Evolutionary conservation across 345 rosid species (phyloP).

Genomic region (Microthlaspi erraticum): DNA sequence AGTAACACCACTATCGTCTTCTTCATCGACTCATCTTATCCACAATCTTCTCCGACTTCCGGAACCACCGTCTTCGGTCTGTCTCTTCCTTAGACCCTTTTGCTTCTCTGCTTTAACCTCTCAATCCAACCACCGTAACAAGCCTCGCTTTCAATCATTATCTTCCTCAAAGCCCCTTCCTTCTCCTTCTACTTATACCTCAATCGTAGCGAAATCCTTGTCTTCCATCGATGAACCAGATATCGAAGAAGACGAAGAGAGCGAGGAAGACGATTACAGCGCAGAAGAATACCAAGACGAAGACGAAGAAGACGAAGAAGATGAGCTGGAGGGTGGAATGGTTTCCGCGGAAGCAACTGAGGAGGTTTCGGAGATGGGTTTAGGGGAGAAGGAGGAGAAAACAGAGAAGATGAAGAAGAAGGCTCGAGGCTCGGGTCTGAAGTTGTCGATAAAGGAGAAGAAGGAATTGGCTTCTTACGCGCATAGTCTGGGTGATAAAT

Average conservation of each 20-base stretch:
- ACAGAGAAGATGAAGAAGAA: slow-evolving; percentile 38
- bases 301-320: slow-evolving; percentile 43
- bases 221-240: slow-evolving; percentile 30
- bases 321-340: slow-evolving; percentile 33
- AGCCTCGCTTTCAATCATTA: slow-evolving; percentile 11
- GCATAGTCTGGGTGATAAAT: slow-evolving; percentile 74
- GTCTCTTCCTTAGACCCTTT: slow-evolving; percentile 31
- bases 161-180: slow-evolving; percentile 15
- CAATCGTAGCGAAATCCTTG: slow-evolving; percentile 32
- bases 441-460: slow-evolving; percentile 76
- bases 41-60: slow-evolving; percentile 41
- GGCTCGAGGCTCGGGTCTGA: slow-evolving; percentile 39
- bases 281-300: slow-evolving; percentile 44
- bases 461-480: slow-evolving; percentile 84
- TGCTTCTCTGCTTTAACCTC: slow-evolving; percentile 23
- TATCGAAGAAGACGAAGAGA: slow-evolving; percentile 24
- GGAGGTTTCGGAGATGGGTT: slow-evolving; percentile 23
- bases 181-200: slow-evolving; percentile 3
- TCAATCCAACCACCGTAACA: slow-evolving; percentile 11
- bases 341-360: slow-evolving; percentile 28
- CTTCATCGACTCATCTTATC: slow-evolving; percentile 45
- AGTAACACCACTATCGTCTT: slow-evolving; percentile 31
- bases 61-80: slow-evolving; percentile 32
- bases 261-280: slow-evolving; percentile 33
- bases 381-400: slow-evolving; percentile 26